Conservation (phyloP, 371 early-diverging fungal species). For the Nosema muscidifuracis region DNA sequence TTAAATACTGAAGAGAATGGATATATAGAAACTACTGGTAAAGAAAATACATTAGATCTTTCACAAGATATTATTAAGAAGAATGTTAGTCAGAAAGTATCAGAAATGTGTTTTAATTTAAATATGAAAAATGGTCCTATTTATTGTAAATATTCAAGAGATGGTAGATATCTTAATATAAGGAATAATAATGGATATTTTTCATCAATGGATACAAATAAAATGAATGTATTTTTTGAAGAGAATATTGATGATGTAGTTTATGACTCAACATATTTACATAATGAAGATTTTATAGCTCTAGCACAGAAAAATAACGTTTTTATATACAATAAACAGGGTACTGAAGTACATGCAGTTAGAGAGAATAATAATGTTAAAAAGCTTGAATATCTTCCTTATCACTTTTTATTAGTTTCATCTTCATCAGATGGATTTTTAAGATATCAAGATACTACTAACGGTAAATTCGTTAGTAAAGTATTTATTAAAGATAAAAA, state of each 20-base stretch:
- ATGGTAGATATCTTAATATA: constrained; percentile 68
- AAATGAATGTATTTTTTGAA: constrained; percentile 73
- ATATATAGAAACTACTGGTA: constrained; percentile 68
- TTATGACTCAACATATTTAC: constrained; percentile 72
- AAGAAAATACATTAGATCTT: constrained; percentile 77
- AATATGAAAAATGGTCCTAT: constrained; percentile 77
- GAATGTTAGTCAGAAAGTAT: constrained; percentile 71
- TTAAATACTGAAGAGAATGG: constrained; percentile 50
- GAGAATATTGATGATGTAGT: constrained; percentile 76
- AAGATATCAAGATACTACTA: constrained; percentile 89
- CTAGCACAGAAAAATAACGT: constrained; percentile 87
- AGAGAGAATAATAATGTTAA: constrained; percentile 72
- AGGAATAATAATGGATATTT: constrained; percentile 81
- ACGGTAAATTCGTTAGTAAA: constrained; percentile 77
- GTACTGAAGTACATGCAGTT: constrained; percentile 83
- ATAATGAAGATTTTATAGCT: constrained; percentile 89
- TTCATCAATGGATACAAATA: constrained; percentile 81
- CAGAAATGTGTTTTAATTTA: constrained; percentile 74
- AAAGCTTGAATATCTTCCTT: constrained; percentile 80
- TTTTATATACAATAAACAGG: constrained; percentile 85
- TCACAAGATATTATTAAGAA: constrained; percentile 70
- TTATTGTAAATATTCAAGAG: constrained; percentile 74
- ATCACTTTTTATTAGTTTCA: constrained; percentile 82
- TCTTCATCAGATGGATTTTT: constrained; percentile 66
- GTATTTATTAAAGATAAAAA: constrained; percentile 45